These are phyloP conservation scores for Kuraishia molischiana DNA, from an alignment of 805 yeast species.

Conservation along the genomic window DNA sequence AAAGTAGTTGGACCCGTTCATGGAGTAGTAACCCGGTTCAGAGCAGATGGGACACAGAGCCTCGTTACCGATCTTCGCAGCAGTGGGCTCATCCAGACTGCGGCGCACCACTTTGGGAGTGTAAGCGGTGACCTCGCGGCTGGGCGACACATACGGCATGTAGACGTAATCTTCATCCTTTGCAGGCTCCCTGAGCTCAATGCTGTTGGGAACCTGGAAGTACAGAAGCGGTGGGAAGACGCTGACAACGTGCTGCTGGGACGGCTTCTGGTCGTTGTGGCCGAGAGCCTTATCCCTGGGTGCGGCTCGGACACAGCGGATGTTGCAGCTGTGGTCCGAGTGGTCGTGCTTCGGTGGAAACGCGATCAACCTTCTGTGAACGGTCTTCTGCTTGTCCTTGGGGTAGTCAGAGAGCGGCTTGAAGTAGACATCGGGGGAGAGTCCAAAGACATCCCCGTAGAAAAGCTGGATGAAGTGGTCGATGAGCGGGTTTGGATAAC, in stretches of 20 bases:
- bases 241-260: not conserved
- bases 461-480: not conserved
- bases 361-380: not conserved
- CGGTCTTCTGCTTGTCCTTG: not conserved
- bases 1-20: constrained; percentile 3
- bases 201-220: constrained; percentile 3
- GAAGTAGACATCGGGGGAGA: not conserved
- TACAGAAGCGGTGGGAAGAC: constrained; percentile 2
- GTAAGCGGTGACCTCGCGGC: not conserved
- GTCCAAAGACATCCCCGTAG: not conserved
- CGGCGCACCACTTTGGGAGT: constrained; percentile 1
- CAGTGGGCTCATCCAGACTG: not conserved
- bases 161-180: not conserved
- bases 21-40: constrained; percentile 1
- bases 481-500: not conserved
- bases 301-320: not conserved
- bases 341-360: not conserved
- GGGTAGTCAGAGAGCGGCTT: not conserved
- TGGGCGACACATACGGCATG: not conserved
- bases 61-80: not conserved
- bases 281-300: no score
- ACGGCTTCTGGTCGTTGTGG: not conserved
- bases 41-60: constrained; percentile 4
- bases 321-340: not conserved
- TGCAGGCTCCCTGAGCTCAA: not conserved